Base-by-base conservation (phyloP, 768 basidiomycete species). In the Pleurotus platypus region DNA sequence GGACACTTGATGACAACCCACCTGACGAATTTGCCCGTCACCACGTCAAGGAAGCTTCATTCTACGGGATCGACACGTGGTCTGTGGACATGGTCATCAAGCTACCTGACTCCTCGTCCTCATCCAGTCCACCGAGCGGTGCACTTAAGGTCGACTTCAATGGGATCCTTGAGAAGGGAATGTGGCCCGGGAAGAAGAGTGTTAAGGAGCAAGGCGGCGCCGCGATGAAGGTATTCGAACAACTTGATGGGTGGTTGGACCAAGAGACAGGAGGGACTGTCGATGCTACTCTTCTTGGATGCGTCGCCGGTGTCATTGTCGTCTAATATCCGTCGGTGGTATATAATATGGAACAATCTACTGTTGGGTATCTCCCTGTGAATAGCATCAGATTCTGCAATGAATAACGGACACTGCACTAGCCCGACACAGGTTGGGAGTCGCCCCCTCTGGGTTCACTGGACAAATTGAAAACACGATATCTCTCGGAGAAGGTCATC, bases 11-110 rank as follows among this genome's bases (percentile, higher is more conserved):
- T 61, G 75, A 86, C 60, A 81, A 84, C 55, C 94, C 96, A 1
- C 91, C 92, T 0, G 70, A 83, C 53, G 89, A 90, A 57, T 74
- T 78, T 61, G 81, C 81, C 5, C 81, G 94, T 6, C 96, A 98
- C 65, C 91, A 94, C 63, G 82, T 98, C 72, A 97, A 94, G 67
- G 92, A 95, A 68, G 92, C 84, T 0, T 93, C 94, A 2, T 92
- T 90, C 69, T 92, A 92, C 62, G 89, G 87, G 1, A 79, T 79
- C 8, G 83, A 91, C 57, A 75, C 78, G 0, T 95, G 91, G 82
- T 74, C 79, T 0, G 72, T 97, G 42, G 81, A 91, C 60, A 75
- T 98, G 59, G 81, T 86, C 27, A 70, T 93, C 55, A 82, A 86
- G 66, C 69, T 86, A 11, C 75, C 78, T 5, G 50, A 50, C 57